These are phyloP conservation scores for Kodamaea sagamina DNA, from an alignment of 805 yeast genomes.

Conservation along the genomic window DNA sequence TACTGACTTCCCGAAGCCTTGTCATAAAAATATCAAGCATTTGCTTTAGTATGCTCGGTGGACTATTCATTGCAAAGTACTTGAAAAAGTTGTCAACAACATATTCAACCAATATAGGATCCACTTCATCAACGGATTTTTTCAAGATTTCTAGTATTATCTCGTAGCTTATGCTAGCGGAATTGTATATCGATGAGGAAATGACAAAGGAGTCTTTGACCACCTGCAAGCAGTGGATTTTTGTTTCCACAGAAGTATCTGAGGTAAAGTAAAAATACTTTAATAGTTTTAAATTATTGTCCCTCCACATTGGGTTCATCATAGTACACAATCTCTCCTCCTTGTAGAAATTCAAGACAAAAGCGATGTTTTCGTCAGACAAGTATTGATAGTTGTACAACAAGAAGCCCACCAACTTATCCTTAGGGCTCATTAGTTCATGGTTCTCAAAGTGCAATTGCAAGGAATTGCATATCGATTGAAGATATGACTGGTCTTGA, in stretches of 20 bases:
- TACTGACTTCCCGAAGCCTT: background rate
- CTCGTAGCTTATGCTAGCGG: constrained; percentile 27
- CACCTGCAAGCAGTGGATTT: constrained; percentile 34
- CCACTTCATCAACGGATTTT: constrained; percentile 29
- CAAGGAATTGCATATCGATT: constrained; percentile 36
- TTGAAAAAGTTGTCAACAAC: constrained; percentile 29
- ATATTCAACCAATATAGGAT: constrained; percentile 33
- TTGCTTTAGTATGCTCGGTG: constrained; percentile 11
- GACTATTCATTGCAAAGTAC: constrained; percentile 20
- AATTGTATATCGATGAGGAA: constrained; percentile 32
- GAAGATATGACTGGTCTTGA: constrained; percentile 34
- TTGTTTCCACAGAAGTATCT: constrained; percentile 22
- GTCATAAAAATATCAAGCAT: constrained; percentile 1
- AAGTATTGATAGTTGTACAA: constrained; percentile 38
- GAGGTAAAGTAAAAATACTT: constrained; percentile 43
- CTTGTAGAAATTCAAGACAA: constrained; percentile 50
- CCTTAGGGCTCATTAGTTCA: constrained; percentile 45
- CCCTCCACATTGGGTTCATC: constrained; percentile 52
- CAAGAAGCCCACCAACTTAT: constrained; percentile 44
- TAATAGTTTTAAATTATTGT: constrained; percentile 46
- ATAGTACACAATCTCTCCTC: constrained; percentile 56
- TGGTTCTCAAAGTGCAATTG: constrained; percentile 31
- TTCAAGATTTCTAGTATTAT: constrained; percentile 35
- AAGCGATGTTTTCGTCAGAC: constrained; percentile 38
- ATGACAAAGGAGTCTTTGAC: constrained; percentile 39